Conservation (phyloP, 768 basidiomycete species). For the Pisolithus orientalis region DNA sequence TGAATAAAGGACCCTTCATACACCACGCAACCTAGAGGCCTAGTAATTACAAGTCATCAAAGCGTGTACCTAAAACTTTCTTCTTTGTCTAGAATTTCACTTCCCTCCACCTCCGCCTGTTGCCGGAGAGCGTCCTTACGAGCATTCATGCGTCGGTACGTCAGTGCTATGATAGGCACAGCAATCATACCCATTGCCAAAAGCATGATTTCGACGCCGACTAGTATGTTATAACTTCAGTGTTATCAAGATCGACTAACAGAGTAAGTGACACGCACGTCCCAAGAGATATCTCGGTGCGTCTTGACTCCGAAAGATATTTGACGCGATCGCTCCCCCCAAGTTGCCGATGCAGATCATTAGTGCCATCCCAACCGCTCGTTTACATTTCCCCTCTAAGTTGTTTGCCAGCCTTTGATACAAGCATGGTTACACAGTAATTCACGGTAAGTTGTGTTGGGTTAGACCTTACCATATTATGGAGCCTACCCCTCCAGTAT, state of each 20-base stretch:
- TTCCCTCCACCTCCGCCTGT: too few relatives aligned
- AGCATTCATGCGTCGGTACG: too few relatives aligned
- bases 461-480: slow-evolving; percentile 44
- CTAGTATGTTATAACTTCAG: too few relatives aligned
- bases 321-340: slow-evolving; percentile 52
- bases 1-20: too few relatives aligned
- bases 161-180: too few relatives aligned
- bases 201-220: too few relatives aligned
- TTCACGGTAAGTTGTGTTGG: background rate
- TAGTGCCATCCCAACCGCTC: slow-evolving; percentile 55
- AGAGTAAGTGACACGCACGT: slow-evolving; percentile 34
- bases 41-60: too few relatives aligned
- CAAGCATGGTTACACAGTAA: background rate
- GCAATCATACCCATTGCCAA: too few relatives aligned
- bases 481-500: slow-evolving; percentile 51
- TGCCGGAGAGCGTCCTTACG: too few relatives aligned
- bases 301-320: slow-evolving; percentile 54
- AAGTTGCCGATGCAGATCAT: slow-evolving; percentile 66
- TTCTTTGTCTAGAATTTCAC: too few relatives aligned
- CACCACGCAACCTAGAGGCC: too few relatives aligned
- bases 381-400: slow-evolving; percentile 52
- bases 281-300: slow-evolving; percentile 54
- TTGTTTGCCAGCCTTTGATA: slow-evolving; percentile 7
- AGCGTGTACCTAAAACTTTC: slow-evolving; percentile 21
- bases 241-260: too few relatives aligned